phyloP scores from a whole-genome alignment of 108 stramenopile species.

The Hondaea fermentalgiana region DNA sequence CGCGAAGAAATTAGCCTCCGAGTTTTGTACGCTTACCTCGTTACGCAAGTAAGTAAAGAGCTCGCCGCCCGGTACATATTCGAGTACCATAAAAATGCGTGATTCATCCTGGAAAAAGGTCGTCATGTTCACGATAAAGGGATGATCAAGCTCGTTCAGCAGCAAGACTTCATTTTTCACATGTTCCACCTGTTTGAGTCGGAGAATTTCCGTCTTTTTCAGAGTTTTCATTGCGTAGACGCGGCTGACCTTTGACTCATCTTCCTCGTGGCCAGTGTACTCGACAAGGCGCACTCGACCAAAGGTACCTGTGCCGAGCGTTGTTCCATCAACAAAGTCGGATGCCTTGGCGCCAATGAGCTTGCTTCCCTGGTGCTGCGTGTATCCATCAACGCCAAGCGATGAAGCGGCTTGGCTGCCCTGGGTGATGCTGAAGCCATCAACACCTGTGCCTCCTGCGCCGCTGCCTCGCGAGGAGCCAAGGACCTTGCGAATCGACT shows the following conservation, averaged over 20 bases:
- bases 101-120: conserved; percentile 76
- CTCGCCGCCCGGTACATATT: conserved; percentile 71
- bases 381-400: too few species aligned
- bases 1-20: conserved; percentile 27
- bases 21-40: conserved; percentile 48
- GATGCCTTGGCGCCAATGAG: neutral
- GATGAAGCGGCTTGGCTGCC: neutral
- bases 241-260: neutral
- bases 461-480: neutral
- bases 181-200: conserved; percentile 38
- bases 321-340: conserved; percentile 41
- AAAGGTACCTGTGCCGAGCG: conserved; percentile 48
- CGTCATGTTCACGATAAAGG: conserved; percentile 81
- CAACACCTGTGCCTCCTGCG: neutral
- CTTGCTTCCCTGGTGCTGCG: neutral
- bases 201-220: conserved; percentile 47
- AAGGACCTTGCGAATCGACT: neutral
- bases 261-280: neutral
- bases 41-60: conserved; percentile 60
- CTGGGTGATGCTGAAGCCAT: neutral
- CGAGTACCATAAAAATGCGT: conserved; percentile 77
- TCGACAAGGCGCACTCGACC: conserved; percentile 45
- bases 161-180: conserved; percentile 76
- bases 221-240: conserved; percentile 77
- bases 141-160: conserved; percentile 59